Evolutionary conservation across 495 filamentous ascomycete species (phyloP).

Genomic region (Neurospora sp.): DNA sequence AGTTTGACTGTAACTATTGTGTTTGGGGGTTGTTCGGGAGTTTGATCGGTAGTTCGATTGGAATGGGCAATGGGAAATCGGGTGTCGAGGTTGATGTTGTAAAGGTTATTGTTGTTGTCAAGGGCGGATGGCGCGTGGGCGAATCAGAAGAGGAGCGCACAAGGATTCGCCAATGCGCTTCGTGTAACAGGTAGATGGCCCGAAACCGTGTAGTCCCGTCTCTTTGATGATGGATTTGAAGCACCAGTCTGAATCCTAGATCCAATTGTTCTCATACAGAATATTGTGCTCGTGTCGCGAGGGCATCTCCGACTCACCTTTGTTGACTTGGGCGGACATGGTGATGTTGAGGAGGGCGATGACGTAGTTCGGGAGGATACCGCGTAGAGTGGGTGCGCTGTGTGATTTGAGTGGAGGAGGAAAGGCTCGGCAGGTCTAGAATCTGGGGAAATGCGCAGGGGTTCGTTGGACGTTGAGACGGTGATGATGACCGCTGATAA

Average conservation of each 20-base stretch:
- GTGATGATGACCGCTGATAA: not conserved
- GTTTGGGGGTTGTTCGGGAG: not conserved
- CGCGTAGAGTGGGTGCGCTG: not conserved
- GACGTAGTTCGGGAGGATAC: not conserved
- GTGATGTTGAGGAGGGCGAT: conserved; percentile 8
- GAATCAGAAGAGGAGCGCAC: not conserved
- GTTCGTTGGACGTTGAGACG: not conserved
- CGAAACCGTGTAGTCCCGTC: not conserved
- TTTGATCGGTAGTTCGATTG: not conserved
- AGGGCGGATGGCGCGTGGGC: not conserved
- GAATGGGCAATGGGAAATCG: not conserved
- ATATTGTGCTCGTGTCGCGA: not conserved
- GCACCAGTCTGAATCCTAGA: not conserved
- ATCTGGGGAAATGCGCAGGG: not conserved
- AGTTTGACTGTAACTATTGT: not conserved
- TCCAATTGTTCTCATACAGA: not conserved
- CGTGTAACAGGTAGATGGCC: not conserved
- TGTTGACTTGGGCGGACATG: conserved; percentile 27
- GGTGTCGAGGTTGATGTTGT: not conserved
- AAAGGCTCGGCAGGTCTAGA: not conserved
- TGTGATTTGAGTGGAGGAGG: not conserved
- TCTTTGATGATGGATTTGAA: not conserved
- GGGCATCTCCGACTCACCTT: conserved; percentile 24
- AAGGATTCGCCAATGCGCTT: not conserved
- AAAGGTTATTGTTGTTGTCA: not conserved